Evolutionary conservation across 2,329 filamentous ascomycete genomes (phyloP).

Genomic region (Colletotrichum sp.): DNA sequence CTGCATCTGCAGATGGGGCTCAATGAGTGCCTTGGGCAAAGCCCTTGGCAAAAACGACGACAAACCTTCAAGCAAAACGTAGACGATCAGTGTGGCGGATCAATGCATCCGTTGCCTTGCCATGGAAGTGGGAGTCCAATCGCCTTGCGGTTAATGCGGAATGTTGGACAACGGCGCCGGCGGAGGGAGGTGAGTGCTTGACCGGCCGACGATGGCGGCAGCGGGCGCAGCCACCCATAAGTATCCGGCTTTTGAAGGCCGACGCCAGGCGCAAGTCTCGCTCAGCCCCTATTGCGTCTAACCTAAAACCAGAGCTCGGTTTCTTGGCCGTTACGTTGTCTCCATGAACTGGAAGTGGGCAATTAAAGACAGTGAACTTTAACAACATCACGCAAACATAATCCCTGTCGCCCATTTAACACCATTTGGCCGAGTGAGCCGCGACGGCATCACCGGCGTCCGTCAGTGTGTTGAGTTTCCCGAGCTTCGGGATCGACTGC

Average conservation of each 20-base stretch:
- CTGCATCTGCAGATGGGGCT: background rate
- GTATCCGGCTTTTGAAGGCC: background rate
- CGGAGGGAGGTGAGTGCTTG: background rate
- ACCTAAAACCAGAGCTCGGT: background rate
- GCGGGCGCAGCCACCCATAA: background rate
- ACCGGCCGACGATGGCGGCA: background rate
- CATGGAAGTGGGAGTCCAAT: background rate
- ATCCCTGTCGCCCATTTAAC: background rate
- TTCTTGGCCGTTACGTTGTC: background rate
- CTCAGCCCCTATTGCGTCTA: background rate
- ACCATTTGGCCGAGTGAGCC: background rate
- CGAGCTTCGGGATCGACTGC: background rate
- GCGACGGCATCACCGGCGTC: background rate
- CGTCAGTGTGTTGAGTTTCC: background rate
- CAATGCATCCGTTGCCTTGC: background rate
- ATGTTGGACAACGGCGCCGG: background rate
- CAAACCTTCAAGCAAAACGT: background rate
- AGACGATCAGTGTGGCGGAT: background rate
- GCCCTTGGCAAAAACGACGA: background rate
- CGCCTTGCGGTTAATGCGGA: constrained; percentile 41
- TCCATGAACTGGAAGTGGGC: background rate
- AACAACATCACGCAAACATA: background rate
- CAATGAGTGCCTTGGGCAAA: background rate
- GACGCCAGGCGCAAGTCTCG: background rate
- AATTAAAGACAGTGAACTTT: background rate